phyloP scores from a whole-genome alignment of 1,284 basidiomycete genomes.

The Puccinia triticina region DNA sequence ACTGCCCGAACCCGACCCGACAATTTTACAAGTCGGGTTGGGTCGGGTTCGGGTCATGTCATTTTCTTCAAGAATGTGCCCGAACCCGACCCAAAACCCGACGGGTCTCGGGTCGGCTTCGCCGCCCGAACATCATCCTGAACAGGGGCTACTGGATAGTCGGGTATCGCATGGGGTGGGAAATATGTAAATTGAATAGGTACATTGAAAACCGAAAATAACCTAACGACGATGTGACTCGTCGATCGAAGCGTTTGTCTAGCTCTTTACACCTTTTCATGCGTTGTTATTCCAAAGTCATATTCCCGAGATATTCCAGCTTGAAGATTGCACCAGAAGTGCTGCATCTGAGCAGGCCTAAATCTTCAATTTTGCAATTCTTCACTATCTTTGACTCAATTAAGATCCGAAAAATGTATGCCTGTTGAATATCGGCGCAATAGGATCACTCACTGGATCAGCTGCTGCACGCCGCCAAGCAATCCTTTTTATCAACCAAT shows the following conservation, averaged over 20 bases:
- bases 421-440: conserved; percentile 12
- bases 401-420: conserved; percentile 16
- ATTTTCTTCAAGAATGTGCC: too few relatives aligned
- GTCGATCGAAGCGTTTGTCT: conserved; percentile 17
- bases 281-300: conserved; percentile 9
- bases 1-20: too few relatives aligned
- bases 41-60: too few relatives aligned
- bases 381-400: conserved; percentile 11
- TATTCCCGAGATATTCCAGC: conserved; percentile 7
- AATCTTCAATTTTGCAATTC: conserved; percentile 18
- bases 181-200: not conserved
- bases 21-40: too few relatives aligned
- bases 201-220: conserved; percentile 2
- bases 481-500: not conserved
- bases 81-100: too few relatives aligned
- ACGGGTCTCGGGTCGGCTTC: too few relatives aligned
- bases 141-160: too few relatives aligned
- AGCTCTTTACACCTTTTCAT: not conserved
- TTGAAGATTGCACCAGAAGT: conserved; percentile 21
- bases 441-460: not conserved
- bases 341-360: not conserved
- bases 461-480: not conserved
- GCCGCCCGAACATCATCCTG: too few relatives aligned
- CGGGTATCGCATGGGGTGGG: too few relatives aligned
- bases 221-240: not conserved